A percentile compares a stretch with the other conserved stretches of the same genome.
Evolutionary conservation across 345 rosid species (phyloP).

Genomic region (Physaria fendleri): DNA sequence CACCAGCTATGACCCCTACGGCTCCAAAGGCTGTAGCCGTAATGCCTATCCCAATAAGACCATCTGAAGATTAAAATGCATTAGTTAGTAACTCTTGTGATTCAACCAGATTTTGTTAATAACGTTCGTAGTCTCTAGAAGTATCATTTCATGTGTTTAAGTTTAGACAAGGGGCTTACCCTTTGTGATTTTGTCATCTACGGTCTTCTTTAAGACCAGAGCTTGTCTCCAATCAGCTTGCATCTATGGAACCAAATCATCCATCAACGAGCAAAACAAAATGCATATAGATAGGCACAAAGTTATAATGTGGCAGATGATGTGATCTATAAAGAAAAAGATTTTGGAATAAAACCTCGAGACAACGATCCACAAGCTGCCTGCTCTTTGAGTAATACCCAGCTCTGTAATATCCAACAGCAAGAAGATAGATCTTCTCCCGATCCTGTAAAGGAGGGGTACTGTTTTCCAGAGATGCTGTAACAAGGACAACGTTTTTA

Average conservation of each 20-base stretch:
- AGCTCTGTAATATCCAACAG: slow-evolving; percentile 70
- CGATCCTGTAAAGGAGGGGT: slow-evolving; percentile 45
- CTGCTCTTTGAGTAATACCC: slow-evolving; percentile 71
- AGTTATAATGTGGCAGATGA: no score
- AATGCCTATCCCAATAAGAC: slow-evolving; percentile 88
- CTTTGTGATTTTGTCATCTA: slow-evolving; percentile 67
- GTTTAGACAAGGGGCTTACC: slow-evolving; percentile 34
- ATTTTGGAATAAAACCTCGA: slow-evolving; percentile 12
- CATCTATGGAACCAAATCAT: slow-evolving; percentile 38
- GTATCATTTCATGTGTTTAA: neutral
- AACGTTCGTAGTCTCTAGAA: neutral
- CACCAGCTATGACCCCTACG: slow-evolving; percentile 77
- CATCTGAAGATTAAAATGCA: slow-evolving; percentile 43
- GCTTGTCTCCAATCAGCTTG: slow-evolving; percentile 91
- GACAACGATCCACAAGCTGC: slow-evolving; percentile 51
- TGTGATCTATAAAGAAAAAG: neutral
- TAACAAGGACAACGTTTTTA: neutral
- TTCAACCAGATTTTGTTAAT: neutral
- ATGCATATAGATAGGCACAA: no score
- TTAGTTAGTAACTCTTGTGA: neutral
- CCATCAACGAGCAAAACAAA: neutral
- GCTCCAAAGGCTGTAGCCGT: slow-evolving; percentile 79
- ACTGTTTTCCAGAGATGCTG: slow-evolving; percentile 58
- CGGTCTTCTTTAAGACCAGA: slow-evolving; percentile 50
- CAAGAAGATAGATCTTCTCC: slow-evolving; percentile 84